Evolutionary conservation across 305 asterid genomes (phyloP).

Genomic region (Fraxinus sp.): DNA sequence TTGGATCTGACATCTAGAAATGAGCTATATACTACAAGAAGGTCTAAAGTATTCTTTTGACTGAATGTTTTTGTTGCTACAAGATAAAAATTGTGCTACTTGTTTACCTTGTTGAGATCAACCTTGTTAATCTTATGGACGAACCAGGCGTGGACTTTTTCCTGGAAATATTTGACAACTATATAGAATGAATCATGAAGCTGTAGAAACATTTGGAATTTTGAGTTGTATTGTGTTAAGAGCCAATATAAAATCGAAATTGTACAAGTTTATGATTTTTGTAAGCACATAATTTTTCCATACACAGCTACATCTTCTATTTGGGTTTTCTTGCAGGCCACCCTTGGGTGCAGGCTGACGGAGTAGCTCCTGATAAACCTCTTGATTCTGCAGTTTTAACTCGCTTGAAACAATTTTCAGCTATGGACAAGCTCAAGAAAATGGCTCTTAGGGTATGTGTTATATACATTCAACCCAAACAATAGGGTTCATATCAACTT

Average conservation of each 20-base stretch:
- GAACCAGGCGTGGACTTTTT: neutral
- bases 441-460: slow-evolving; percentile 66
- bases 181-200: neutral
- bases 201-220: neutral
- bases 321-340: slow-evolving; percentile 46
- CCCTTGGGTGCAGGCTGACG: slow-evolving; percentile 66
- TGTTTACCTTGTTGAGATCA: neutral
- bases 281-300: neutral
- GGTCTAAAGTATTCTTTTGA: neutral
- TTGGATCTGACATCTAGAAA: neutral
- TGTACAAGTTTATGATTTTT: neutral
- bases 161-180: neutral
- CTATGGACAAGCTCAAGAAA: slow-evolving; percentile 70
- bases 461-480: neutral
- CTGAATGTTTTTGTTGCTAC: neutral
- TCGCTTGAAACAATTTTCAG: slow-evolving; percentile 68
- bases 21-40: neutral
- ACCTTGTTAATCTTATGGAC: neutral
- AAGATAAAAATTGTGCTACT: neutral
- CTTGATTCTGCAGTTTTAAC: slow-evolving; percentile 62
- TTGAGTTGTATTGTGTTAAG: neutral
- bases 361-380: slow-evolving; percentile 75
- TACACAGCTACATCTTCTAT: neutral
- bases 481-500: neutral
- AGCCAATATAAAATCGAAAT: neutral